These are phyloP conservation scores for Candida broadrunensis DNA, from an alignment of 805 yeast genomes.

Conservation along the genomic window DNA sequence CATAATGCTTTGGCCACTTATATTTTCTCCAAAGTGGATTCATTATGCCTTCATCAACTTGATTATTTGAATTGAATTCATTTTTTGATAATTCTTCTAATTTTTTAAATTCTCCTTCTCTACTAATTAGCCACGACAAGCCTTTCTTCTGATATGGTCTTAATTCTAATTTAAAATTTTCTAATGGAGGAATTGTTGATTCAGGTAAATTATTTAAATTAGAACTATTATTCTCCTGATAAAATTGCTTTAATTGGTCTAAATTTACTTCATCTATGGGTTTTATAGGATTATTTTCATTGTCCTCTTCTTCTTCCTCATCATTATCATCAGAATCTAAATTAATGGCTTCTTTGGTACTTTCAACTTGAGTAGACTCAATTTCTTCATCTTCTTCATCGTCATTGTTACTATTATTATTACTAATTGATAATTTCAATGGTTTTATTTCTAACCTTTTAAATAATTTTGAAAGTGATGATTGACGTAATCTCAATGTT, in stretches of 20 bases:
- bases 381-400: slow-evolving; percentile 8
- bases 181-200: slow-evolving; percentile 48
- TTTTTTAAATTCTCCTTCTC: slow-evolving; percentile 62
- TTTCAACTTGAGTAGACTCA: neutral
- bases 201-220: slow-evolving; percentile 61
- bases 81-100: slow-evolving; percentile 31
- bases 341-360: neutral
- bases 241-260: slow-evolving; percentile 75
- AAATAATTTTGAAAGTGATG: slow-evolving; percentile 54
- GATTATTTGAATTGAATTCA: slow-evolving; percentile 2
- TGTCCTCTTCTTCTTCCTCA: slow-evolving; percentile 20
- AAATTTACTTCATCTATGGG: slow-evolving; percentile 45
- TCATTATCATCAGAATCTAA: slow-evolving; percentile 20
- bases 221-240: slow-evolving; percentile 65
- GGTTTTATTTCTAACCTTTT: slow-evolving; percentile 42
- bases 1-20: slow-evolving; percentile 56
- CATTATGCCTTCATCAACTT: slow-evolving; percentile 50
- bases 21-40: slow-evolving; percentile 86
- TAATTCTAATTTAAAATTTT: slow-evolving; percentile 54
- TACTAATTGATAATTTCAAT: slow-evolving; percentile 6
- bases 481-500: slow-evolving; percentile 49
- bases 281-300: slow-evolving; percentile 6
- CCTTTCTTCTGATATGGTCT: slow-evolving; percentile 84
- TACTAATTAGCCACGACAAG: slow-evolving; percentile 81
- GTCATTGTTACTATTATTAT: slow-evolving; percentile 4